Evolutionary conservation across 1,284 basidiomycete genomes (phyloP).

Genomic region (Ceratobasidium theobromae): DNA sequence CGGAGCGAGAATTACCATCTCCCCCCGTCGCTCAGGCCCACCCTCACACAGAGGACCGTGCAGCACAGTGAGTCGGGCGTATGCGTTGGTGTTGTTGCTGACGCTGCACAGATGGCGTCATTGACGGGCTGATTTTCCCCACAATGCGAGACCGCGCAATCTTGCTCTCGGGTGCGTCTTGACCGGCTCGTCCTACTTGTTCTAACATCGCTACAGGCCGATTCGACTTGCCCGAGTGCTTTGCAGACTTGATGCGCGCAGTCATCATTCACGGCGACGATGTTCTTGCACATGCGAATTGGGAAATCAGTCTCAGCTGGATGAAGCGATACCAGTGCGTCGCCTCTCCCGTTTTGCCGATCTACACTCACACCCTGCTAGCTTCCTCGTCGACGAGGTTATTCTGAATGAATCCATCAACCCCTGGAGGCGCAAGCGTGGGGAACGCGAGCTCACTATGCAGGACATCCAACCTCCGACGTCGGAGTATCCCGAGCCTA

Average conservation of each 20-base stretch:
- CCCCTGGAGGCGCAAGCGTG: slow-evolving; percentile 74
- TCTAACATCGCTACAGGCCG: slow-evolving; percentile 53
- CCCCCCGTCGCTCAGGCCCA: slow-evolving; percentile 83
- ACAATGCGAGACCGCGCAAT: slow-evolving; percentile 88
- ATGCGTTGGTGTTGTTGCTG: too few species aligned
- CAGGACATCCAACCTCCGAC: slow-evolving; percentile 25
- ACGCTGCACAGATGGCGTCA: slow-evolving; percentile 66
- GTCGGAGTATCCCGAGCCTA: slow-evolving; percentile 6
- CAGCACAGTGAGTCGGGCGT: slow-evolving; percentile 78
- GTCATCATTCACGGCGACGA: slow-evolving; percentile 85
- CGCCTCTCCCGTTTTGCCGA: slow-evolving; percentile 10
- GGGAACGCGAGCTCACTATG: slow-evolving; percentile 54
- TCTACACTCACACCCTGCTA: slow-evolving; percentile 41
- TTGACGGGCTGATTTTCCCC: slow-evolving; percentile 84
- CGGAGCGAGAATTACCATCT: slow-evolving; percentile 70
- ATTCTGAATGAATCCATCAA: slow-evolving; percentile 63
- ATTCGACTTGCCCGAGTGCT: slow-evolving; percentile 73
- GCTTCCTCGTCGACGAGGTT: slow-evolving; percentile 67
- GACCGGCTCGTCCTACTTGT: slow-evolving; percentile 38
- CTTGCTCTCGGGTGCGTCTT: slow-evolving; percentile 65
- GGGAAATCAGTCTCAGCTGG: slow-evolving; percentile 85
- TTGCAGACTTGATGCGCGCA: slow-evolving; percentile 65
- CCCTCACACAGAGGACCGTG: slow-evolving; percentile 80
- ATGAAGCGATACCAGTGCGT: slow-evolving; percentile 75
- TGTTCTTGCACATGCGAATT: slow-evolving; percentile 80